Evolutionary conservation across 108 stramenopile species (phyloP), one percentile per base, ranked within the genome.

Genomic region (Schizochytrium sp.): DNA sequence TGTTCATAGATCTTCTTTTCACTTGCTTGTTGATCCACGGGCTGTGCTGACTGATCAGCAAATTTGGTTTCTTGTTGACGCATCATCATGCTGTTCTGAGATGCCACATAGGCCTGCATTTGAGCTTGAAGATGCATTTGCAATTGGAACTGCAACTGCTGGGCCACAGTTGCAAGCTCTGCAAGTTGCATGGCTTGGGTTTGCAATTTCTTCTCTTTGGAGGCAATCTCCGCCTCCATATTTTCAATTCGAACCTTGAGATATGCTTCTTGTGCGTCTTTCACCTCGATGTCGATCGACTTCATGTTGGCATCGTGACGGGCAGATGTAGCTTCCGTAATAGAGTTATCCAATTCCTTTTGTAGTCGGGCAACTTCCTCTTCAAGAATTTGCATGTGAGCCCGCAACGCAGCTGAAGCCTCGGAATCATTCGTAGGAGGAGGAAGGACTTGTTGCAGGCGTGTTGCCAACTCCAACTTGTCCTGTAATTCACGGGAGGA

Each of bases 201-300:
- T 15, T 69, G 64, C 15, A 83, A 5, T 5, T 7, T 40, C 7
- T 10, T 28, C 15, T 83, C 76, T 40, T 83, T 83, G 47, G 76
- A 49, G 3, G 47, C 53, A 10, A 83, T 13, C 7, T 83, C 76
- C 1, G 76, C 76, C 53, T 83, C 76, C 53, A 83, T 55, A 40
- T 83, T 83, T 28, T 83, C 76, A 17, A 83, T 55, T 5, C 76
- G 76, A 7, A 83, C 76, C 76, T 83, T 83, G 47, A 83, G 76
- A 40, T 83, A 83, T 2, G 76, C 76, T 40, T 83, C 76, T 28
- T 83, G 50, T 5, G 76, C 76, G 50, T 83, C 76, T 40, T 83
- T 83, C 50, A 83, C 76, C 28, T 83, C 76, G 2, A 83, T 17
- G 28, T 83, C 76, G 3, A 83, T 83, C 5, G 76, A 49, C 76